Evolutionary conservation across 768 basidiomycete species (phyloP).

Genomic region (Paxillus ammoniavirescens): DNA sequence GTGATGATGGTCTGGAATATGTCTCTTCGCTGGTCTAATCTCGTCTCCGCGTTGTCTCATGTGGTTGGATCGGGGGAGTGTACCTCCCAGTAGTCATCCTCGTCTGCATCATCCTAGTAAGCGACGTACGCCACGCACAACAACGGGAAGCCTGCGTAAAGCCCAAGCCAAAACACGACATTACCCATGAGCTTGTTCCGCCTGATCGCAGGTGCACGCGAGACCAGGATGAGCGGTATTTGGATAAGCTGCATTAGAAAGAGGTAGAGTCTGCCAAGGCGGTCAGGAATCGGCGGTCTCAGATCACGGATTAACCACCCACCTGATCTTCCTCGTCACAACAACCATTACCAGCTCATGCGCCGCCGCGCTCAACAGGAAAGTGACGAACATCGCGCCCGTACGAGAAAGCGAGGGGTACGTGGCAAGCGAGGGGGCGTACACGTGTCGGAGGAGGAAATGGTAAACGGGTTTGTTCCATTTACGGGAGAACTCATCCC

Average conservation of each 20-base stretch:
- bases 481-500: constrained; percentile 96
- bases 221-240: constrained; percentile 85
- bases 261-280: constrained; percentile 66
- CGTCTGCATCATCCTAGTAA: constrained; percentile 35
- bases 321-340: constrained; percentile 91
- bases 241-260: constrained; percentile 85
- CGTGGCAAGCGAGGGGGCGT: constrained; percentile 80
- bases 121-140: constrained; percentile 77
- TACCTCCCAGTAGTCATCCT: background rate
- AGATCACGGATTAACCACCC: constrained; percentile 18
- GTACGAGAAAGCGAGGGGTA: constrained; percentile 67
- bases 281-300: background rate
- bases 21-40: no score
- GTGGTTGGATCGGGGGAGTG: no score
- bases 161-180: constrained; percentile 90
- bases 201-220: constrained; percentile 73
- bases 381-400: constrained; percentile 90
- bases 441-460: constrained; percentile 95
- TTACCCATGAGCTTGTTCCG: constrained; percentile 81
- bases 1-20: no score
- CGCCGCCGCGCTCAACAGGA: constrained; percentile 82
- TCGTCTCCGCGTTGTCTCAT: no score
- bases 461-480: constrained; percentile 98
- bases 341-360: constrained; percentile 98
- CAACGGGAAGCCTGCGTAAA: constrained; percentile 90